Percentiles rank a stretch among this genome's conserved stretches.
These are phyloP conservation scores for Magnolia sinica DNA, from an alignment of 164 flowering plant genomes.

Conservation along the genomic window DNA sequence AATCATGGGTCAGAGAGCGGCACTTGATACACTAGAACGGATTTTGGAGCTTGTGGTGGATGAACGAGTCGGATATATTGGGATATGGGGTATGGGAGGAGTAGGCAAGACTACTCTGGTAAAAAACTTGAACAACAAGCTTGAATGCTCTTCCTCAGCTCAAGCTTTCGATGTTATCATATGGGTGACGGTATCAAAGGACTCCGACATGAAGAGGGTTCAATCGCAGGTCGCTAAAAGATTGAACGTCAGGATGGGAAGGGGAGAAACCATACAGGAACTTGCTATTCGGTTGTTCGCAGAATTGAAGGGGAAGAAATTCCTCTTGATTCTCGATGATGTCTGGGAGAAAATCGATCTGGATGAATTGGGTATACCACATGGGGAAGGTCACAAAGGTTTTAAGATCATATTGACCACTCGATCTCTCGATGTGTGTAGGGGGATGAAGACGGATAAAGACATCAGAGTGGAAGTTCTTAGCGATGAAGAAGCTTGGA, in stretches of 20 bases:
- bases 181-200: not conserved
- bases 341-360: not conserved
- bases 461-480: conserved; percentile 5
- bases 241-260: not conserved
- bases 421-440: conserved; percentile 1
- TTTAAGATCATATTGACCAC: conserved; percentile 4
- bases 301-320: not conserved
- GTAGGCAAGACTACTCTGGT: conserved; percentile 9
- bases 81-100: conserved; percentile 12
- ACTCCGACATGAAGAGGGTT: not conserved
- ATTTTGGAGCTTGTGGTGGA: not conserved
- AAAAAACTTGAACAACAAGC: not conserved
- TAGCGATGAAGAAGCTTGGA: conserved; percentile 2
- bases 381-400: not conserved
- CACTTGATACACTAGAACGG: not conserved
- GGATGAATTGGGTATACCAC: not conserved
- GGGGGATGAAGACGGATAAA: not conserved
- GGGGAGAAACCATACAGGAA: not conserved
- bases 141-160: not conserved
- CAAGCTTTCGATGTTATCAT: not conserved
- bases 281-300: not conserved
- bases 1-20: not conserved
- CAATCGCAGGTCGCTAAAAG: not conserved
- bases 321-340: conserved; percentile 5
- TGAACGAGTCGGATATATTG: not conserved